Percentiles rank a stretch among this genome's conserved stretches.
phyloP scores from a whole-genome alignment of 2,329 filamentous ascomycete genomes.

The Dendryphion nanum region DNA sequence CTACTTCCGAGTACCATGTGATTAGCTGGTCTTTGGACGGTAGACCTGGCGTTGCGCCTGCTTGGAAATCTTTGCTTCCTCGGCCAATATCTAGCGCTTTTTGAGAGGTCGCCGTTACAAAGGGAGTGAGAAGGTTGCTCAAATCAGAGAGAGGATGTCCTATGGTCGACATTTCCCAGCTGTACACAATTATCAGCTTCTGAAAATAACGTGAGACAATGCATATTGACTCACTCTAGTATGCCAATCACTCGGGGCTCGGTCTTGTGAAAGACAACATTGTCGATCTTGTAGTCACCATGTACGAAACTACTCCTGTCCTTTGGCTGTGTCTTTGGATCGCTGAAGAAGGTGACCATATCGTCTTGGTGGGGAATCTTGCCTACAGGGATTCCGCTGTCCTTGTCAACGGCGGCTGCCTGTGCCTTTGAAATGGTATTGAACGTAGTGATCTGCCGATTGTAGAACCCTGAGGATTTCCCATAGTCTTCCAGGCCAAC shows the following conservation, averaged over 20 bases:
- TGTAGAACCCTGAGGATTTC: constrained; percentile 74
- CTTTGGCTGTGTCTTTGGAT: constrained; percentile 66
- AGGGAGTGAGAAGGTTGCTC: constrained; percentile 67
- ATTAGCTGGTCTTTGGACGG: constrained; percentile 60
- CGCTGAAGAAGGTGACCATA: constrained; percentile 74
- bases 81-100: constrained; percentile 40
- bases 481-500: constrained; percentile 75
- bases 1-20: constrained; percentile 64
- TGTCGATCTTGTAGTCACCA: constrained; percentile 86
- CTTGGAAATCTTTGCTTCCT: constrained; percentile 56
- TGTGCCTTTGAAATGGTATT: constrained; percentile 75
- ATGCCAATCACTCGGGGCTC: constrained; percentile 88
- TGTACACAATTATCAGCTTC: constrained; percentile 6
- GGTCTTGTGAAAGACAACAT: constrained; percentile 74
- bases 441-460: constrained; percentile 82
- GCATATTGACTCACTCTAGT: constrained; percentile 62
- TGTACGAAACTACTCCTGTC: constrained; percentile 82
- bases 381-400: constrained; percentile 74
- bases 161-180: constrained; percentile 96
- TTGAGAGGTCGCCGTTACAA: constrained; percentile 39
- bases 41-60: constrained; percentile 65
- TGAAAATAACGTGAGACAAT: neutral
- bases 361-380: constrained; percentile 80
- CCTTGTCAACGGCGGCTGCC: constrained; percentile 70
- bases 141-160: constrained; percentile 94